A percentile compares a stretch with the other conserved stretches of the same genome.
phyloP scores from a whole-genome alignment of 164 flowering plant genomes.

The Malania oleifera region DNA sequence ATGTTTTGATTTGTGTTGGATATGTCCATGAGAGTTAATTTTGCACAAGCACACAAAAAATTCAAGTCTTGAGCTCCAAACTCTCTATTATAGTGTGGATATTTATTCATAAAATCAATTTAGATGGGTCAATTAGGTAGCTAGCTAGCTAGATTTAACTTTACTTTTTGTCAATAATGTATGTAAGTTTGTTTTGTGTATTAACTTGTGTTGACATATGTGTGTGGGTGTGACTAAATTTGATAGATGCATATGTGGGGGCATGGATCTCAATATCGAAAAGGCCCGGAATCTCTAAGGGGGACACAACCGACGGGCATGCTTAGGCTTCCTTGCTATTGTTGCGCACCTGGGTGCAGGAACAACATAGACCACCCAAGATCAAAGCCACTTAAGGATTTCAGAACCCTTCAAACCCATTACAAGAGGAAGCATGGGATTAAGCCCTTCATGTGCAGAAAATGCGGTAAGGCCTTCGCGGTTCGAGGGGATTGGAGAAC shows the following conservation, averaged over 20 bases:
- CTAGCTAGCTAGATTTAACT: too few species aligned
- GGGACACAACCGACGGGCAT: conserved; percentile 86
- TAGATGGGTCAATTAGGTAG: too few species aligned
- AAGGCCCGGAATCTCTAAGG: conserved; percentile 78
- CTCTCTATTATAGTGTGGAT: too few species aligned
- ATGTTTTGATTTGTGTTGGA: too few species aligned
- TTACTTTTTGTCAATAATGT: neutral
- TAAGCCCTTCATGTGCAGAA: conserved; percentile 81
- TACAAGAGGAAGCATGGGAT: conserved; percentile 91
- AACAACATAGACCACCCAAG: conserved; percentile 89
- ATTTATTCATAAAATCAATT: too few species aligned
- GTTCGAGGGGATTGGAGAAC: conserved; percentile 91
- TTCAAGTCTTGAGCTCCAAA: too few species aligned
- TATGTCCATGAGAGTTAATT: too few species aligned
- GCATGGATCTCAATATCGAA: conserved; percentile 87
- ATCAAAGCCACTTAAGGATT: conserved; percentile 77
- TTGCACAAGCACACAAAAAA: too few species aligned
- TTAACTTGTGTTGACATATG: too few species aligned
- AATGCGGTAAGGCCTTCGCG: conserved; percentile 83
- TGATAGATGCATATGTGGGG: conserved; percentile 97
- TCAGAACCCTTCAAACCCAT: conserved; percentile 85
- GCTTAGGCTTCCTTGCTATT: conserved; percentile 87
- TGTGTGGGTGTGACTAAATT: neutral
- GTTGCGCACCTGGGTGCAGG: conserved; percentile 78
- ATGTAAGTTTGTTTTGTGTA: neutral